Evolutionary conservation across 129 eudicot species (phyloP).

Genomic region (Arctium minus): DNA sequence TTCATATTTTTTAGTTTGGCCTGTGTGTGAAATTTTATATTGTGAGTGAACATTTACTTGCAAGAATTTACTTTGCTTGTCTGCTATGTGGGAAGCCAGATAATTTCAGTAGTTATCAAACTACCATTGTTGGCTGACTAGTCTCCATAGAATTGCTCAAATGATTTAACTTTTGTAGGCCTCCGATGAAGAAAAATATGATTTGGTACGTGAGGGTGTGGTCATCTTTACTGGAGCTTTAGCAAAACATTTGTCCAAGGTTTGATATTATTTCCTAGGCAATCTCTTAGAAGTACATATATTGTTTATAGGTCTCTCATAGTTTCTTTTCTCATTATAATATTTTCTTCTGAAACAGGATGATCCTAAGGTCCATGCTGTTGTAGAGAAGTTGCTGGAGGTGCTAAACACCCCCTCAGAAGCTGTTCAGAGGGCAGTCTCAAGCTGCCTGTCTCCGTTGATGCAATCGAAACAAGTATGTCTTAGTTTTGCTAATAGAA

Average conservation of each 20-base stretch:
- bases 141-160: not conserved
- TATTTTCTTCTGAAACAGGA: slow-evolving; percentile 46
- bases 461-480: slow-evolving; percentile 90
- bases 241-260: slow-evolving; percentile 93
- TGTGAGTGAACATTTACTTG: not conserved
- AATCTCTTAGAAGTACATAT: not conserved
- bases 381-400: slow-evolving; percentile 91
- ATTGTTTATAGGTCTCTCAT: not conserved
- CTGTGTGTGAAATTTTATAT: not conserved
- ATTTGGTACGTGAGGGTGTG: slow-evolving; percentile 98
- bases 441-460: slow-evolving; percentile 87
- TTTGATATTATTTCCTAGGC: slow-evolving; percentile 15
- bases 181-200: slow-evolving; percentile 93
- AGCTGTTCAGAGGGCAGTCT: slow-evolving; percentile 99
- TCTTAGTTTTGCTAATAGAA: not conserved
- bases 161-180: slow-evolving; percentile 44
- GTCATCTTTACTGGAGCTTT: slow-evolving; percentile 97
- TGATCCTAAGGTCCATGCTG: slow-evolving; percentile 93
- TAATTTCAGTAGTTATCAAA: not conserved
- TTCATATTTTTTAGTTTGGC: not conserved
- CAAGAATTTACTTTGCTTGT: not conserved
- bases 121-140: not conserved
- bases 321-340: not conserved
- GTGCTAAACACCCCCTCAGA: slow-evolving; percentile 98
- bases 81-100: not conserved